Base-by-base conservation (phyloP, 371 early-diverging fungal genomes). In the Saksenaea vasiformis region DNA sequence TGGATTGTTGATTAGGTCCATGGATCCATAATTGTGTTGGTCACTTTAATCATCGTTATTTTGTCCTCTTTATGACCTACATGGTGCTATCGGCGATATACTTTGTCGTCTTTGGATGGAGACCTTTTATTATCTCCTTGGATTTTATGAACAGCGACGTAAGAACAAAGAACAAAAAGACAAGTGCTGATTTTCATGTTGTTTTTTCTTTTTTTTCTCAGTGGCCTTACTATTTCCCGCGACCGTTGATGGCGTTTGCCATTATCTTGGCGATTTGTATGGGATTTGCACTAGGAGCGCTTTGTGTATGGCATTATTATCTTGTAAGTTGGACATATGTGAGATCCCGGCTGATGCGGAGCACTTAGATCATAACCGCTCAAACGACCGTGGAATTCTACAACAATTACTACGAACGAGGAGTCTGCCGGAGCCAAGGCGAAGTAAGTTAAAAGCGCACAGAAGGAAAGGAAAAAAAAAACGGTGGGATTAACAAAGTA, bases 1-100 rank as follows among this genome's bases (percentile, higher is more conserved):
- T 17, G 24, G 14, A 10, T 17, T 51, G 14, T 17, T 37, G 51
- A 14, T n/a, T 58, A 79, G 83, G 85, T 59, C 84, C 84, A 5
- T 92, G 94, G 86, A 85, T 93, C 53, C 89, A 91, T 59, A 93
- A 88, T 62, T 91, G 93, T 66, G 94, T 94, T 43, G 94, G 94
- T 2, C 88, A 89, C 70, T 79, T 77, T 64, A 94, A 94, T 71
- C 91, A 94, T 72, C 83, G 93, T 5, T 92, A 90, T 76, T 94
- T 94, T 76, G 75, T 87, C 51, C 77, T 94, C 60, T 94, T 94
- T 62, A 82, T 93, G 79, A 79, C 87, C 10, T 89, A 90, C 64
- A 64, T 91, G 60, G 71, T 86, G 2, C 26, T 87, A 13, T 85
- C 84, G 7, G 86, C 87, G 26, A 41, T 75, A 3, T 91, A 91